phyloP scores from a whole-genome alignment of 805 yeast genomes.

The Starmerella floris region DNA sequence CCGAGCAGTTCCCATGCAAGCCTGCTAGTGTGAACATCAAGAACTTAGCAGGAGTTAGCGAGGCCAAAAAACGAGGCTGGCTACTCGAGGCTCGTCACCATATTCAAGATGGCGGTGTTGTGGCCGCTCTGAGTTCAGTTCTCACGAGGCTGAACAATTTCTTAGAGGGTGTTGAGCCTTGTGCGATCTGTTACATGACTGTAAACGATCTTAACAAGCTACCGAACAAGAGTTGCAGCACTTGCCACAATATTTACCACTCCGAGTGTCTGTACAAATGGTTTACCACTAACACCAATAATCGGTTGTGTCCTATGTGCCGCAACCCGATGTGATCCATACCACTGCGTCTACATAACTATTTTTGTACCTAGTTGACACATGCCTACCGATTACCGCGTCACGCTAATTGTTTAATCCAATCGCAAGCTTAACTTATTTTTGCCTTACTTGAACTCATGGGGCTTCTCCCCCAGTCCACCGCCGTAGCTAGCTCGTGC shows the following conservation, averaged over 20 bases:
- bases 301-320: conserved; percentile 90
- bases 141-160: conserved; percentile 62
- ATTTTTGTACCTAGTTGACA: no score
- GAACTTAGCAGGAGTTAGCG: conserved; percentile 83
- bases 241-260: conserved; percentile 89
- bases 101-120: conserved; percentile 38
- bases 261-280: conserved; percentile 92
- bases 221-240: conserved; percentile 76
- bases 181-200: conserved; percentile 92
- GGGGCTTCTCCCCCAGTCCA: no score
- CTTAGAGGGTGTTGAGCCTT: conserved; percentile 89
- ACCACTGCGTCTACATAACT: no score
- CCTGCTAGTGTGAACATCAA: conserved; percentile 57
- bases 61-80: conserved; percentile 92
- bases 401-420: no score
- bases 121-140: conserved; percentile 47
- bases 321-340: conserved; percentile 35
- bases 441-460: no score
- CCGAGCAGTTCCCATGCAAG: conserved; percentile 51
- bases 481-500: no score
- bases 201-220: conserved; percentile 80
- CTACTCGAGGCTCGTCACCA: conserved; percentile 77
- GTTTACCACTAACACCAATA: conserved; percentile 80
- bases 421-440: no score
- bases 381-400: no score